phyloP scores from a whole-genome alignment of 2,329 filamentous ascomycete species.

The Alternaria incomplexa region DNA sequence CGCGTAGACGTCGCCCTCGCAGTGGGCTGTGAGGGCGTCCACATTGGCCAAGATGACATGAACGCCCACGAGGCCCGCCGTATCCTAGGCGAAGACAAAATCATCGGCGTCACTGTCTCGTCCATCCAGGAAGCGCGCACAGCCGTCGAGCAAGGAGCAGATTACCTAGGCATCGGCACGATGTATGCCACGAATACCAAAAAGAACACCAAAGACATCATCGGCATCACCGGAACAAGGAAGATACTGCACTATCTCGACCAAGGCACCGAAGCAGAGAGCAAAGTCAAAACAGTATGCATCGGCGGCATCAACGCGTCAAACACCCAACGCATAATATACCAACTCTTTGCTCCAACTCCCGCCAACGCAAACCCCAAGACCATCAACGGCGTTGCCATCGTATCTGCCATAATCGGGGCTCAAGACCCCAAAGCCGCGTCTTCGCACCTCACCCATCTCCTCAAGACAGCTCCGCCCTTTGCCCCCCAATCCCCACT shows the following conservation, averaged over 20 bases:
- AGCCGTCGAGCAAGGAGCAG: conserved; percentile 77
- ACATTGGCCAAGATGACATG: conserved; percentile 95
- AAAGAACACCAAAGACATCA: conserved; percentile 82
- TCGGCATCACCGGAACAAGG: conserved; percentile 74
- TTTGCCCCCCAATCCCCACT: conserved; percentile 29
- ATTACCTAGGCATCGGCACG: conserved; percentile 91
- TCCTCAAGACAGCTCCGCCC: conserved; percentile 54
- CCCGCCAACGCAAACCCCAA: conserved; percentile 52
- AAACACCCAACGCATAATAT: conserved; percentile 76
- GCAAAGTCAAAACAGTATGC: conserved; percentile 66
- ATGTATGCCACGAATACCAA: conserved; percentile 84
- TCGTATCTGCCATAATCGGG: conserved; percentile 88
- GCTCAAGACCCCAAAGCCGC: conserved; percentile 70
- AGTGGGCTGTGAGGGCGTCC: conserved; percentile 86
- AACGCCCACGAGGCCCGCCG: conserved; percentile 69
- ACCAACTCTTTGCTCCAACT: conserved; percentile 64
- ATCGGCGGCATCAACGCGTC: conserved; percentile 86
- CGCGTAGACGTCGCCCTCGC: conserved; percentile 87
- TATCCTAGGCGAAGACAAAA: conserved; percentile 75
- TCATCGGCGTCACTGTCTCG: conserved; percentile 88
- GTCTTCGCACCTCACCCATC: conserved; percentile 63
- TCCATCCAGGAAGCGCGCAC: conserved; percentile 72
- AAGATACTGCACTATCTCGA: conserved; percentile 68
- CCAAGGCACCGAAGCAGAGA: conserved; percentile 38
- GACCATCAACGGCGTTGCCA: conserved; percentile 77